Evolutionary conservation across 169 alveolate genomes (phyloP).

Genomic region (Eimeria sp.): DNA sequence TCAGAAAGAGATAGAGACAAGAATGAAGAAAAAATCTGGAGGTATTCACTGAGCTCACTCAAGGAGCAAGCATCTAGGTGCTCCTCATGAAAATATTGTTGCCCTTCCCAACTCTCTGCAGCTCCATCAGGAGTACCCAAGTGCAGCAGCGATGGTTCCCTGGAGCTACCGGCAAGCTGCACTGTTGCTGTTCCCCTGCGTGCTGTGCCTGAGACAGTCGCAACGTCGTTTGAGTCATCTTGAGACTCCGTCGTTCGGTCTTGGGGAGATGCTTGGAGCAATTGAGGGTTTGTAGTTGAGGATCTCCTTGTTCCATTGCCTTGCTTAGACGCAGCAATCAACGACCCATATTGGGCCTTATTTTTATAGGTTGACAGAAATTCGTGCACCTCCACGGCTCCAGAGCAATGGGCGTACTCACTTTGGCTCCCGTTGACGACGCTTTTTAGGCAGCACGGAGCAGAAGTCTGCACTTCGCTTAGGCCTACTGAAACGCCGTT

Average conservation of each 20-base stretch:
- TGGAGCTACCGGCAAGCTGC: background rate
- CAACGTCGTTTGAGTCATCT: background rate
- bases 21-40: slow-evolving; percentile 21
- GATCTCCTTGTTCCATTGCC: background rate
- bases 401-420: background rate
- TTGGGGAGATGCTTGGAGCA: slow-evolving; percentile 27
- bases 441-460: background rate
- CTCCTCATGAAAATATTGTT: slow-evolving; percentile 26
- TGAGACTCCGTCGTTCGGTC: slow-evolving; percentile 17
- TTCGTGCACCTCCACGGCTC: background rate
- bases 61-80: slow-evolving; percentile 44
- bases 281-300: background rate
- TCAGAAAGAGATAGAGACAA: slow-evolving; percentile 44
- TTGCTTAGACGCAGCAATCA: background rate
- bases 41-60: slow-evolving; percentile 19
- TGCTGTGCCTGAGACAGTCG: background rate
- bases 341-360: background rate
- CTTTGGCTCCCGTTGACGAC: background rate
- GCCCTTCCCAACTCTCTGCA: slow-evolving; percentile 61
- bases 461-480: background rate
- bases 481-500: slow-evolving; percentile 13
- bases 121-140: slow-evolving; percentile 28
- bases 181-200: background rate
- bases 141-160: background rate
- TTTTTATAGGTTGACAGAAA: background rate